A percentile compares a stretch with the other conserved stretches of the same genome.
Conservation (phyloP, 2,329 filamentous ascomycete genomes). For the Cladobotryum mycophilum region DNA sequence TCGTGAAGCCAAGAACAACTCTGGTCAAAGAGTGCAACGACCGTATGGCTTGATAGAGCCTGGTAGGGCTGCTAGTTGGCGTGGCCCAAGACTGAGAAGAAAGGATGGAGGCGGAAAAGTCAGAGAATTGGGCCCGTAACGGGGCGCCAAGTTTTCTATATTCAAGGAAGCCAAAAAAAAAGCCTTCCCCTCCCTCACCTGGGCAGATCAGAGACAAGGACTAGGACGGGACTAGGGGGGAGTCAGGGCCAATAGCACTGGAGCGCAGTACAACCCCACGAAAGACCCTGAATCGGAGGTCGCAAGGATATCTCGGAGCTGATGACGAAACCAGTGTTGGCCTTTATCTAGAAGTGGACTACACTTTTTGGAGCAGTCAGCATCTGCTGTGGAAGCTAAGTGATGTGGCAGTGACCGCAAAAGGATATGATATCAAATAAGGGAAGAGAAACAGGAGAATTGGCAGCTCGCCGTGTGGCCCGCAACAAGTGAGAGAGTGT, state of each 20-base stretch:
- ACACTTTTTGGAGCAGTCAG: too few relatives aligned
- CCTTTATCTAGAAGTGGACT: too few relatives aligned
- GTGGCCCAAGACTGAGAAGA: not conserved
- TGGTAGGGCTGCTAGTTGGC: not conserved
- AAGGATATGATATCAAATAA: too few relatives aligned
- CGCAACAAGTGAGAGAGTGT: too few relatives aligned
- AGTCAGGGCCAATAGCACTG: not conserved
- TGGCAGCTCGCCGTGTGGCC: too few relatives aligned
- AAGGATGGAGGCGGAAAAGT: not conserved
- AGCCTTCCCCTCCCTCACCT: not conserved
- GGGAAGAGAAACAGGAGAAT: too few relatives aligned
- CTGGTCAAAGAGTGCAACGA: not conserved
- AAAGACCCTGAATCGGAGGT: slow-evolving; percentile 1
- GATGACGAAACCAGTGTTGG: too few relatives aligned
- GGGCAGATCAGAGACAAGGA: slow-evolving; percentile 3
- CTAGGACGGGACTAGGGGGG: slow-evolving; percentile 2
- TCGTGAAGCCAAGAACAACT: not conserved
- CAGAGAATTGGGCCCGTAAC: not conserved
- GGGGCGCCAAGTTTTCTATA: slow-evolving; percentile 2
- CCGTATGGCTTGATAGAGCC: not conserved
- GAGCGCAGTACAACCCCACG: not conserved
- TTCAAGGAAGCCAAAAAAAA: not conserved
- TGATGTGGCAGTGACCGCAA: too few relatives aligned
- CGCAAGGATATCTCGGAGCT: not conserved
- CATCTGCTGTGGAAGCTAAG: too few relatives aligned